phyloP scores from a whole-genome alignment of 257 asterid genomes.

The Solanum rostratum region DNA sequence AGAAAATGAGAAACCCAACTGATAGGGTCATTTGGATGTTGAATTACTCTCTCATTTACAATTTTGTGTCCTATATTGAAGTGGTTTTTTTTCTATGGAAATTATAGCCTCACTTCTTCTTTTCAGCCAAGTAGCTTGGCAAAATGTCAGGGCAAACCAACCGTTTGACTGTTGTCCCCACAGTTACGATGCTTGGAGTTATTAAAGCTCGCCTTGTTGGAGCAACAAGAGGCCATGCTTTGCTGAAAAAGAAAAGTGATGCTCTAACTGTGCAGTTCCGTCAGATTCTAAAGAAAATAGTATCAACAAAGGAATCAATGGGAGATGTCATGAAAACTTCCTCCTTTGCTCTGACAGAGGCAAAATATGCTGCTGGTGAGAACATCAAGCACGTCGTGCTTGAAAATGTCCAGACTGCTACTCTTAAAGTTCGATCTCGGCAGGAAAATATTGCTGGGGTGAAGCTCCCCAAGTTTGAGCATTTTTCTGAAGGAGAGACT shows the following conservation, averaged over 20 bases:
- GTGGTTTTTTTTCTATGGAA: not conserved
- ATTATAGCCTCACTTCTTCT: not conserved
- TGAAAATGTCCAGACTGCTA: slow-evolving; percentile 33
- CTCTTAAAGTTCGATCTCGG: slow-evolving; percentile 30
- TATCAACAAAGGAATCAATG: slow-evolving; percentile 35
- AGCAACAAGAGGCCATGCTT: slow-evolving; percentile 44
- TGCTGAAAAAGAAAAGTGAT: slow-evolving; percentile 43
- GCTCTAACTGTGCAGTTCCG: slow-evolving; percentile 42
- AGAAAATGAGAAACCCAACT: not conserved
- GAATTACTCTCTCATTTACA: not conserved
- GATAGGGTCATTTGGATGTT: not conserved
- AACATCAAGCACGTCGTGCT: slow-evolving; percentile 39
- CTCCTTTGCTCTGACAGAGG: slow-evolving; percentile 33
- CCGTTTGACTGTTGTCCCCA: slow-evolving; percentile 37
- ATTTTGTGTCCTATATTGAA: not conserved
- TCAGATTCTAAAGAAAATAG: slow-evolving; percentile 34
- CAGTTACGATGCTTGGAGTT: slow-evolving; percentile 40
- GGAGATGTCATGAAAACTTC: slow-evolving; percentile 34
- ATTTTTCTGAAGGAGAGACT: slow-evolving; percentile 36
- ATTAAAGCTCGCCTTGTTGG: slow-evolving; percentile 39
- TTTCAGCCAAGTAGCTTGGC: not conserved
- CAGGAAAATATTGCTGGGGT: slow-evolving; percentile 43
- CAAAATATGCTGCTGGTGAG: slow-evolving; percentile 35
- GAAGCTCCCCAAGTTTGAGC: slow-evolving; percentile 33
- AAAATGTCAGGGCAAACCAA: slow-evolving; percentile 36